phyloP scores from a whole-genome alignment of 805 yeast species.

The Wilhelminamyces savonicus region DNA sequence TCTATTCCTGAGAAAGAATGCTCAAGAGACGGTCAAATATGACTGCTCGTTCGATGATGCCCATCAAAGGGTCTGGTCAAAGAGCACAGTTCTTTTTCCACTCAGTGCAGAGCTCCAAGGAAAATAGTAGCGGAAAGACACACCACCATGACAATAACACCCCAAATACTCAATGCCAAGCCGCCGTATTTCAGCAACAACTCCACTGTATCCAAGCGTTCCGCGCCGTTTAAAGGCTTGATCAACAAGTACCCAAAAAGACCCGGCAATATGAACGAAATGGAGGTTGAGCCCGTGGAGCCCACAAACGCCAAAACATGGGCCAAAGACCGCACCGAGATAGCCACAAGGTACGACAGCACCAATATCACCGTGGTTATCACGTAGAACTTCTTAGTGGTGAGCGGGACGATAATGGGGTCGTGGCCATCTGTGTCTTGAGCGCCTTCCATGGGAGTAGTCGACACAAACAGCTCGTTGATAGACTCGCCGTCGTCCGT shows the following conservation, averaged over 20 bases:
- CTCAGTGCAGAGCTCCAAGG: constrained; percentile 31
- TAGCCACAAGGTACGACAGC: constrained; percentile 49
- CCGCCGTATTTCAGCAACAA: constrained; percentile 31
- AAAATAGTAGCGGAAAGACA: constrained; percentile 47
- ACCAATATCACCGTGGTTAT: constrained; percentile 44
- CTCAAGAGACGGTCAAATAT: no score
- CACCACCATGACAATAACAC: constrained; percentile 46
- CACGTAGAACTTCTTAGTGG: constrained; percentile 38
- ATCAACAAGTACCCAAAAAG: constrained; percentile 61
- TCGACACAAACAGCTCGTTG: constrained; percentile 34
- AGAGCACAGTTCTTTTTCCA: no score
- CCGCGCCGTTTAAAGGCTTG: constrained; percentile 25
- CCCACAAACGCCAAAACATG: constrained; percentile 70
- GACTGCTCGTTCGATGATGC: no score
- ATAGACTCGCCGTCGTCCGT: constrained; percentile 17
- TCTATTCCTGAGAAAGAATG: no score
- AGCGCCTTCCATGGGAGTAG: constrained; percentile 43
- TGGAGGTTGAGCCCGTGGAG: constrained; percentile 77
- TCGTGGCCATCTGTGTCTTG: constrained; percentile 41
- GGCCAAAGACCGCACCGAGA: constrained; percentile 58
- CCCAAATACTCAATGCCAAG: constrained; percentile 45
- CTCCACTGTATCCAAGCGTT: constrained; percentile 21
- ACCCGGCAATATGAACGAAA: constrained; percentile 75
- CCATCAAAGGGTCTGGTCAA: no score
- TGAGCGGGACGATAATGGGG: constrained; percentile 45